Evolutionary conservation across 2,329 filamentous ascomycete species (phyloP), one percentile per base, ranked within the genome.

Genomic region (Talaromyces sp.): DNA sequence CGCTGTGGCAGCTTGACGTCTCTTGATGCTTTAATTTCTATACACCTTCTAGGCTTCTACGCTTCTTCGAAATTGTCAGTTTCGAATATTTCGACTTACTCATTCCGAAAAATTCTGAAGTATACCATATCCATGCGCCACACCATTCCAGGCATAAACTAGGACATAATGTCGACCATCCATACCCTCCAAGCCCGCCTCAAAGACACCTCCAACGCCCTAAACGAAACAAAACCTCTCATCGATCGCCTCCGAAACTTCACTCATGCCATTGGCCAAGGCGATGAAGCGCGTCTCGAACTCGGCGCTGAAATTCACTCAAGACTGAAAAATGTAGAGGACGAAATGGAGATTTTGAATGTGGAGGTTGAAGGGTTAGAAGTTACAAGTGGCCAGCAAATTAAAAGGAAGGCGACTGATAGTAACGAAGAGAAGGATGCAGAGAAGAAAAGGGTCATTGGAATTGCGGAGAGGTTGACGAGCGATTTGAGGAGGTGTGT

Each of bases 261-360:
- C 68, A 86, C 69, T 73, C 86, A 75, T 76, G 88, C 75, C 75
- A 85, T 79, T 10, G 75, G 80, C 71, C 67, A 89, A 82, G 79
- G 88, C 80, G 75, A 86, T 78, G 81, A 84, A 62, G 79, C 80
- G 5, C 84, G 87, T 57, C 72, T 86, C 19, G 91, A 96, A 74
- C 82, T 97, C 35, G 84, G 85, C 63, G 80, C 84, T 21, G 91
- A 97, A 71, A 96, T 97, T 62, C 86, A 88, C 64, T 85, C 89
- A 67, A 82, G 83, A 17, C 75, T 97, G 61, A 87, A 89, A 65
- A 86, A 89, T 58, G 84, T 89, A 52, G 87, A 95, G 66, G 90
- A 95, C 62, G 90, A 96, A 60, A 82, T 94, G 63, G 92, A 96
- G 71, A 74, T 94, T 17, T 70, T 97, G 35, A 80, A 79, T 50